These are phyloP conservation scores for Metarhizium brunneum DNA, from an alignment of 2,329 filamentous ascomycete genomes.

Conservation along the genomic window DNA sequence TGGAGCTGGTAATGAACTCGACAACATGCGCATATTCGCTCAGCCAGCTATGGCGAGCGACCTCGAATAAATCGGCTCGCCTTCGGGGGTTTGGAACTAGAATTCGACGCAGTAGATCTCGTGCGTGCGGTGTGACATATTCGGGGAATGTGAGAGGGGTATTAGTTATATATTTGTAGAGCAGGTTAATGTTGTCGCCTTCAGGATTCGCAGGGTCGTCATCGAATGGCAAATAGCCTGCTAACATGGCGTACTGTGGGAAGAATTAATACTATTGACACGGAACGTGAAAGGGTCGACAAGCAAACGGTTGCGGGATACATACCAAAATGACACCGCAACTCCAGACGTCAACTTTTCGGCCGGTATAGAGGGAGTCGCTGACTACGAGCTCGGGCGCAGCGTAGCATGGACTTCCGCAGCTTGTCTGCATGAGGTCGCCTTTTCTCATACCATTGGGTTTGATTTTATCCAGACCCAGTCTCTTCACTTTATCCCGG, in stretches of 20 bases:
- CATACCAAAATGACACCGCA: constrained; percentile 95
- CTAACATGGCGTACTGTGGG: constrained; percentile 95
- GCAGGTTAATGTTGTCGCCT: constrained; percentile 95
- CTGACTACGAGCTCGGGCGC: constrained; percentile 95
- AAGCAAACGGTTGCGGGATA: constrained; percentile 10
- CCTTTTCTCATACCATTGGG: constrained; percentile 70
- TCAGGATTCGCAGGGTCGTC: constrained; percentile 97
- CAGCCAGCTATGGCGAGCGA: constrained; percentile 95
- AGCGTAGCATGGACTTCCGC: constrained; percentile 94
- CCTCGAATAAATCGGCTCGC: constrained; percentile 91
- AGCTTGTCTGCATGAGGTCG: constrained; percentile 98
- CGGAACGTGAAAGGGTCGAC: neutral
- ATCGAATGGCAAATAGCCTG: constrained; percentile 94
- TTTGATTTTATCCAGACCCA: constrained; percentile 74
- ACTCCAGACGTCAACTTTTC: constrained; percentile 98
- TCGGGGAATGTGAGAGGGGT: constrained; percentile 96
- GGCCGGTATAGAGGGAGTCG: constrained; percentile 91
- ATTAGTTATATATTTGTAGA: constrained; percentile 99
- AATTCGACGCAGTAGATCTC: constrained; percentile 85
- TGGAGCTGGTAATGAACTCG: constrained; percentile 92
- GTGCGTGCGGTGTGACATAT: constrained; percentile 94
- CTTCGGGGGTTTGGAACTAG: constrained; percentile 92
- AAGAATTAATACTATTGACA: constrained; percentile 7
- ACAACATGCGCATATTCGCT: constrained; percentile 96
- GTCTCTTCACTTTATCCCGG: constrained; percentile 77